These are phyloP conservation scores for Citrus maxima DNA, from an alignment of 345 rosid species.

Conservation along the genomic window DNA sequence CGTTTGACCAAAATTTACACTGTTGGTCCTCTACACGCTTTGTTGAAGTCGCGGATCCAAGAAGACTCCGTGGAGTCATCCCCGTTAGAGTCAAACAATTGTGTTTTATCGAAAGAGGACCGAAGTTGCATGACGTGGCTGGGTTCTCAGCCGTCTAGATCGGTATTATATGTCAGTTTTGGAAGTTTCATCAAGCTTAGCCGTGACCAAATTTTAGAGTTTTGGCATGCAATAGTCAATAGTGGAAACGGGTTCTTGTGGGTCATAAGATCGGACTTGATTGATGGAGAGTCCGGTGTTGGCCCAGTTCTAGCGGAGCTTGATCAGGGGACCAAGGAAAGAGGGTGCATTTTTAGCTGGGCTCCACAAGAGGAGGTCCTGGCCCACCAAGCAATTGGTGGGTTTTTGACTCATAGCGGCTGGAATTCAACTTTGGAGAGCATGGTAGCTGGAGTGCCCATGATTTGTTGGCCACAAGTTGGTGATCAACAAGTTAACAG, in stretches of 20 bases:
- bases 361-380: constrained; percentile 26
- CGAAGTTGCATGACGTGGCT: constrained; percentile 23
- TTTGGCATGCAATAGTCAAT: constrained; percentile 21
- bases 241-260: constrained; percentile 25
- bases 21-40: constrained; percentile 34
- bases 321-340: background rate
- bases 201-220: constrained; percentile 12
- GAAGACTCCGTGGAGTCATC: background rate
- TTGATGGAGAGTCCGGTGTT: background rate
- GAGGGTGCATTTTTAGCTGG: constrained; percentile 20
- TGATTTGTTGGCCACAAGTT: constrained; percentile 38
- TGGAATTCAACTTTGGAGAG: constrained; percentile 36
- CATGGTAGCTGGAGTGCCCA: constrained; percentile 29
- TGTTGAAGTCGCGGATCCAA: background rate
- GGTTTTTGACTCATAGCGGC: constrained; percentile 32
- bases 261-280: constrained; percentile 18
- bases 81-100: constrained; percentile 14
- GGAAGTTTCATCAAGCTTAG: constrained; percentile 12
- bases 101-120: constrained; percentile 14
- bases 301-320: background rate
- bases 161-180: constrained; percentile 24
- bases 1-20: constrained; percentile 19
- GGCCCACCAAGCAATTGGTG: constrained; percentile 33
- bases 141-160: constrained; percentile 7
- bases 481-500: constrained; percentile 36